These are phyloP conservation scores for Moesziomyces parantarcticus DNA, from an alignment of 1,284 basidiomycete species.

Conservation along the genomic window DNA sequence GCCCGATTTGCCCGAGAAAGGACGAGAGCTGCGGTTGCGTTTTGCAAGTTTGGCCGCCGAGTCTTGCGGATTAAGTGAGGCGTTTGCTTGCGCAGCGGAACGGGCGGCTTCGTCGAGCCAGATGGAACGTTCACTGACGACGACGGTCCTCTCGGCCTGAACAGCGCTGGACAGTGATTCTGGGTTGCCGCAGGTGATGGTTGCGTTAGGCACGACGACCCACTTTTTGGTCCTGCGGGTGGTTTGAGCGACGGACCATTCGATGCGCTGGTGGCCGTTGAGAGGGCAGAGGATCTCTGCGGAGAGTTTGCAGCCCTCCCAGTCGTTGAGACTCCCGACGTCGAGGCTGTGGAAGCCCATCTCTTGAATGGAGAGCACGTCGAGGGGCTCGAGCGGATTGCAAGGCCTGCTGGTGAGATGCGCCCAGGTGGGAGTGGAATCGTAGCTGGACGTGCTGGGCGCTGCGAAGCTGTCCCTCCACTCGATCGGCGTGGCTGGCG, in stretches of 20 bases:
- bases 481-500: slow-evolving; percentile 31
- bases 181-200: slow-evolving; percentile 15
- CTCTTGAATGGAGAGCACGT: slow-evolving; percentile 60
- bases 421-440: slow-evolving; percentile 25
- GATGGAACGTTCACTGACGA: slow-evolving; percentile 50
- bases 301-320: slow-evolving; percentile 55
- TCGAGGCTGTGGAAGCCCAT: slow-evolving; percentile 62
- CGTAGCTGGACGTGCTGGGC: background rate
- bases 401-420: slow-evolving; percentile 23
- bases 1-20: slow-evolving; percentile 49
- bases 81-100: background rate
- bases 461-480: slow-evolving; percentile 40
- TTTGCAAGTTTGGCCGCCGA: background rate
- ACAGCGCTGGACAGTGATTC: slow-evolving; percentile 4
- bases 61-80: no score
- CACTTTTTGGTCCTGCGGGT: slow-evolving; percentile 53
- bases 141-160: slow-evolving; percentile 48
- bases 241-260: slow-evolving; percentile 53
- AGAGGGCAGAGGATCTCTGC: slow-evolving; percentile 44
- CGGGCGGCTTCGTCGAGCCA: slow-evolving; percentile 11
- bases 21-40: slow-evolving; percentile 14
- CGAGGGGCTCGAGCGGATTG: slow-evolving; percentile 54
- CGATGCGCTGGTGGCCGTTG: slow-evolving; percentile 33
- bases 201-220: slow-evolving; percentile 51
- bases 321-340: slow-evolving; percentile 57